Conservation (phyloP, 1,284 basidiomycete genomes). For the Sparassis latifolia region DNA sequence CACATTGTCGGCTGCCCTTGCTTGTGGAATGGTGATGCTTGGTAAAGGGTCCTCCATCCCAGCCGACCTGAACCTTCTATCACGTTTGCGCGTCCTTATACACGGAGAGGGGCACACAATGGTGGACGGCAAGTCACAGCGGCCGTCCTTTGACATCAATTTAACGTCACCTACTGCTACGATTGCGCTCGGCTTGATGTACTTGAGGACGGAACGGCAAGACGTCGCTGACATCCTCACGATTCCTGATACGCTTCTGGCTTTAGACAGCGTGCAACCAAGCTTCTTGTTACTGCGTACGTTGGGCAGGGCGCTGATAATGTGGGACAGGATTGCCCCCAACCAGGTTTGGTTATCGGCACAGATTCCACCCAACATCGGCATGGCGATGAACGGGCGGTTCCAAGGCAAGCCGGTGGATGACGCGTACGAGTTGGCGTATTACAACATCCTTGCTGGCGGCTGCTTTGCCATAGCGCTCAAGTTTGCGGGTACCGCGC, state of each 20-base stretch:
- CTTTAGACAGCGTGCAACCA: constrained; percentile 83
- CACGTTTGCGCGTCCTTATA: constrained; percentile 62
- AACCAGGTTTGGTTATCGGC: constrained; percentile 73
- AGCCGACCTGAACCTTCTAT: constrained; percentile 67
- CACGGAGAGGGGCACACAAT: constrained; percentile 52
- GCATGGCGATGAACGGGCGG: constrained; percentile 47
- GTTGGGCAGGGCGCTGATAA: constrained; percentile 74
- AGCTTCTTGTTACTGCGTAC: constrained; percentile 82
- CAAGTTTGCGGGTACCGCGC: constrained; percentile 90
- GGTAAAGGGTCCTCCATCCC: constrained; percentile 76
- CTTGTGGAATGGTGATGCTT: constrained; percentile 95
- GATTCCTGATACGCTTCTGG: constrained; percentile 75
- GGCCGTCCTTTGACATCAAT: constrained; percentile 69
- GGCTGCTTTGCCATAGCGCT: constrained; percentile 89
- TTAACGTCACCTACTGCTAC: constrained; percentile 88
- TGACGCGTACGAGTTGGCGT: constrained; percentile 78
- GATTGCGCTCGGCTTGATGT: constrained; percentile 89
- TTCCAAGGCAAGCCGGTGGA: constrained; percentile 50
- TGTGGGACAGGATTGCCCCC: constrained; percentile 80
- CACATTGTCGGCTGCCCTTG: constrained; percentile 81
- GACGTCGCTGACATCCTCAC: constrained; percentile 83
- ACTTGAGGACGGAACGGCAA: constrained; percentile 74
- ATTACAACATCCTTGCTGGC: constrained; percentile 85
- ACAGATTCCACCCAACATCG: constrained; percentile 72
- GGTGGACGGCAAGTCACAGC: constrained; percentile 29